A percentile compares a stretch with the other conserved stretches of the same genome.
phyloP scores from a whole-genome alignment of 2,329 filamentous ascomycete species.

The Nemania serpens region DNA sequence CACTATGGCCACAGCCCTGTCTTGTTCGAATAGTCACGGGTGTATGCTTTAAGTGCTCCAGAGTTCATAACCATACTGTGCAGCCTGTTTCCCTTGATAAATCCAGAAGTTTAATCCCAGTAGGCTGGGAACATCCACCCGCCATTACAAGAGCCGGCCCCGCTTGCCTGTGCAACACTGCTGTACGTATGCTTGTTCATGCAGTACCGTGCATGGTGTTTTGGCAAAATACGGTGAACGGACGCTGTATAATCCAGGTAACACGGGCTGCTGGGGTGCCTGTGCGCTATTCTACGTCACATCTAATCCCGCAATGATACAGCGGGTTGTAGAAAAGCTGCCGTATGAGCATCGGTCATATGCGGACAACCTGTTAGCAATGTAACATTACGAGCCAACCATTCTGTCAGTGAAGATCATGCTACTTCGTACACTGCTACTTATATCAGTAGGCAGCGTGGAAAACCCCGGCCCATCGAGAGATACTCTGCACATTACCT shows the following conservation, averaged over 20 bases:
- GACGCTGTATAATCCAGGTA: background rate
- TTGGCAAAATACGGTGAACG: background rate
- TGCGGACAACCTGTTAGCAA: background rate
- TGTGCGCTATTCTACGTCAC: background rate
- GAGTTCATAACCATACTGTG: no score
- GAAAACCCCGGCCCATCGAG: no score
- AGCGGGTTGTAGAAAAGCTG: background rate
- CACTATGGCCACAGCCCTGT: no score
- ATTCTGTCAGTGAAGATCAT: slow-evolving; percentile 1
- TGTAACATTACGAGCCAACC: background rate
- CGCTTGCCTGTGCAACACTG: no score
- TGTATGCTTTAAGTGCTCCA: no score
- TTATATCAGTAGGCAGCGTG: background rate
- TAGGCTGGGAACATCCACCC: slow-evolving; percentile 3
- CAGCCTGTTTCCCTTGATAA: background rate
- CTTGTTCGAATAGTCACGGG: no score
- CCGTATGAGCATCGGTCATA: background rate
- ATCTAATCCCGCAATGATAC: background rate
- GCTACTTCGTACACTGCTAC: background rate
- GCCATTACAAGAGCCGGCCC: slow-evolving; percentile 10
- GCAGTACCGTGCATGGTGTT: no score
- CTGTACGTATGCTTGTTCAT: background rate
- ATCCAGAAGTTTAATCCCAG: background rate
- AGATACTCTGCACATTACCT: no score
- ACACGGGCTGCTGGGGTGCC: background rate